These are phyloP conservation scores for Edaphochlamys debaryana DNA, from an alignment of 139 green algal species.

Conservation along the genomic window DNA sequence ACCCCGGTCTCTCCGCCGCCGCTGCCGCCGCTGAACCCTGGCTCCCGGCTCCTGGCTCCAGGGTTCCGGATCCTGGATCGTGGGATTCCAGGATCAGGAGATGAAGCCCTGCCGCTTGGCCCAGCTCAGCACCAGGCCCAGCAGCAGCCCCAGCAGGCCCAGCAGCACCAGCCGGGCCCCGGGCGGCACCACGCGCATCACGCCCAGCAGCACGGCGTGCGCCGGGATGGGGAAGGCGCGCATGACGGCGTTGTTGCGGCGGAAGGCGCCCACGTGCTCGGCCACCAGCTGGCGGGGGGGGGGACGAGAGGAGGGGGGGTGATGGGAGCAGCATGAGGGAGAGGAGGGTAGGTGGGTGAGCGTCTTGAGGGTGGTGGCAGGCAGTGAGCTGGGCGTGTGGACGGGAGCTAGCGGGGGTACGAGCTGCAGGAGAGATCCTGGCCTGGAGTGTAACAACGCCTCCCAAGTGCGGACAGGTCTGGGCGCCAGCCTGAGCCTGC, in stretches of 20 bases:
- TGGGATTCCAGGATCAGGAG: too few species aligned
- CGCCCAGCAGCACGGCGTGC: background rate
- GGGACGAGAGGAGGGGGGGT: background rate
- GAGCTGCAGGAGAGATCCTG: background rate
- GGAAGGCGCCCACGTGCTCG: conserved; percentile 23
- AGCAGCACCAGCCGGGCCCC: background rate
- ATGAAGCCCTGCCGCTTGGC: too few species aligned
- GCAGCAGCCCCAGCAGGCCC: background rate
- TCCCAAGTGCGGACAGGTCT: too few species aligned
- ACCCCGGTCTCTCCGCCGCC: too few species aligned
- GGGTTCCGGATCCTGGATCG: too few species aligned
- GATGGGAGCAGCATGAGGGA: background rate
- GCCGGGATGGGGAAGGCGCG: conserved; percentile 6
- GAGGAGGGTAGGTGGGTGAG: background rate
- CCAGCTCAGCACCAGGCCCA: background rate
- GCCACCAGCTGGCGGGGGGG: background rate
- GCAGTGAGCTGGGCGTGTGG: too few species aligned
- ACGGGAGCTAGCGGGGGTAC: too few species aligned
- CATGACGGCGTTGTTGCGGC: conserved; percentile 37
- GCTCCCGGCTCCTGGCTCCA: too few species aligned
- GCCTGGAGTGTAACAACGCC: too few species aligned
- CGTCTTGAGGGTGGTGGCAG: background rate
- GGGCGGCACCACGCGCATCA: background rate
- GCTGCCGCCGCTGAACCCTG: too few species aligned
- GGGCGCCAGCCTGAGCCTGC: too few species aligned